phyloP scores from a whole-genome alignment of 2,329 filamentous ascomycete species.

The Penicillium sp. region DNA sequence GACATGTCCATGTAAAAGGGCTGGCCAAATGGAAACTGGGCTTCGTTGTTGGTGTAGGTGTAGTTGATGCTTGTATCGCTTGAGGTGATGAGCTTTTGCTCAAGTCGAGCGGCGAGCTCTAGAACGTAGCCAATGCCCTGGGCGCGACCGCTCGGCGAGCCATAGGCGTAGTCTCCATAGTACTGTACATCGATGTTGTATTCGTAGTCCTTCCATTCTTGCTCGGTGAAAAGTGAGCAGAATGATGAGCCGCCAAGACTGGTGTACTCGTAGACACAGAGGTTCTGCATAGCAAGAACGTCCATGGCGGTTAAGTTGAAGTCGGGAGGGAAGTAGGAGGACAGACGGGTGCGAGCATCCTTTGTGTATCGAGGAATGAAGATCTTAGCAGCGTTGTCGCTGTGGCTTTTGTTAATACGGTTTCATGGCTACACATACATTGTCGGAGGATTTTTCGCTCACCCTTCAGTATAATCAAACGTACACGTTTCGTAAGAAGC shows the following conservation, averaged over 20 bases:
- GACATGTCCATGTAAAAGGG: conserved; percentile 48
- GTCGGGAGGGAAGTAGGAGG: conserved; percentile 40
- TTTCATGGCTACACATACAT: background rate
- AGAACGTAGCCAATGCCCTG: conserved; percentile 48
- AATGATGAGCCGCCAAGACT: conserved; percentile 46
- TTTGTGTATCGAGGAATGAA: conserved; percentile 44
- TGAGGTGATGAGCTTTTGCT: conserved; percentile 40
- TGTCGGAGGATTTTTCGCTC: background rate
- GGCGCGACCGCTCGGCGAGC: conserved; percentile 45
- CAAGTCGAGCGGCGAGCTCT: conserved; percentile 44
- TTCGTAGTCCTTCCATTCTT: conserved; percentile 50
- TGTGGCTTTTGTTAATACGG: conserved; percentile 6
- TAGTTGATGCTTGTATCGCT: conserved; percentile 47
- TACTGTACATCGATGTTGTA: conserved; percentile 47
- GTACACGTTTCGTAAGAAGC: conserved; percentile 46
- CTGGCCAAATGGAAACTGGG: conserved; percentile 42
- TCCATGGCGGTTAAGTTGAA: conserved; percentile 46
- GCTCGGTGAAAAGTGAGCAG: conserved; percentile 47
- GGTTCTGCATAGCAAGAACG: conserved; percentile 45
- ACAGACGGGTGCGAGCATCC: conserved; percentile 40
- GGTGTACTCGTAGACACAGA: conserved; percentile 48
- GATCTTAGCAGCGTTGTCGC: conserved; percentile 23
- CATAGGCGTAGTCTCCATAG: conserved; percentile 40
- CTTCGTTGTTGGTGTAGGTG: conserved; percentile 40
- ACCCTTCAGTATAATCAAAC: conserved; percentile 28